Evolutionary conservation across 768 basidiomycete genomes (phyloP).

Genomic region (Kwoniella bestiolae): DNA sequence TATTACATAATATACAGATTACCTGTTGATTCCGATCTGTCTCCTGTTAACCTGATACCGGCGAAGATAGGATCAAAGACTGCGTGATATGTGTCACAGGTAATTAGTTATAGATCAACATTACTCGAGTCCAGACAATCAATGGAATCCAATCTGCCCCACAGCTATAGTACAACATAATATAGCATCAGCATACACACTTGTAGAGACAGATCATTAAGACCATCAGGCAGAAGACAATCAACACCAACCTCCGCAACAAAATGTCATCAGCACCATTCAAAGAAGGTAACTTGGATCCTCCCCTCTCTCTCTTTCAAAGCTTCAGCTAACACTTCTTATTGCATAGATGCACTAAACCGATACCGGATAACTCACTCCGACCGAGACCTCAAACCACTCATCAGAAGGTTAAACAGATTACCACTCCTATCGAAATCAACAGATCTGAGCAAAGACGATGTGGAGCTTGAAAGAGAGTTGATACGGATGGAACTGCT

Average conservation of each 20-base stretch:
- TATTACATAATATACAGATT: neutral
- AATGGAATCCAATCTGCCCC: too few relatives aligned
- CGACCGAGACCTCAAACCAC: slow-evolving; percentile 44
- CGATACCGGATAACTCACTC: slow-evolving; percentile 49
- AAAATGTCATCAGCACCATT: slow-evolving; percentile 22
- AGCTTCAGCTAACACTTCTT: neutral
- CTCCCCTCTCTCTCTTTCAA: neutral
- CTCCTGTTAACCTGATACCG: neutral
- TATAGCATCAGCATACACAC: neutral
- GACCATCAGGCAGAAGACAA: neutral
- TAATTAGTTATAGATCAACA: neutral
- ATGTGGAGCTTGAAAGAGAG: slow-evolving; percentile 35
- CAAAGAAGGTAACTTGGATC: slow-evolving; percentile 14
- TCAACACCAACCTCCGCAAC: neutral
- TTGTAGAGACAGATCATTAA: neutral
- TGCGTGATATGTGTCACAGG: neutral
- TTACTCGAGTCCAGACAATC: too few relatives aligned
- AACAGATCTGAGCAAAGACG: neutral
- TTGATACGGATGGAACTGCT: slow-evolving; percentile 39
- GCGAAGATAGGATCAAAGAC: neutral
- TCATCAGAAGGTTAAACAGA: slow-evolving; percentile 39
- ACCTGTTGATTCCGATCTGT: neutral
- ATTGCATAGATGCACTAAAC: slow-evolving; percentile 41
- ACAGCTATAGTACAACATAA: too few relatives aligned
- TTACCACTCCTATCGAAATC: slow-evolving; percentile 23